Conservation (phyloP, 2,329 filamentous ascomycete species). For the Pestalotiopsis sp. region DNA sequence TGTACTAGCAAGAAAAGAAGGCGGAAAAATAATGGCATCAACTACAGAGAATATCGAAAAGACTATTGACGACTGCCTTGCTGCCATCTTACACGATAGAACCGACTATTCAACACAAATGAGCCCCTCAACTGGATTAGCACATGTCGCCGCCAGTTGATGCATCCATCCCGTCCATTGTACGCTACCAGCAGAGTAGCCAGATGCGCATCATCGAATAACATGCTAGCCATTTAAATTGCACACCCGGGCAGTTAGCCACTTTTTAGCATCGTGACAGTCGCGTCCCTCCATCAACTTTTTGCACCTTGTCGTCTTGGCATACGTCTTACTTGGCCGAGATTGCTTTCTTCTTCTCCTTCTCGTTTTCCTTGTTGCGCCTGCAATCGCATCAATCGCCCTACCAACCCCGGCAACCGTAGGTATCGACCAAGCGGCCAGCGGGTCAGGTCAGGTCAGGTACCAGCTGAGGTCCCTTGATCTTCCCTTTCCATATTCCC, state of each 20-base stretch:
- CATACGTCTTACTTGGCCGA: constrained; percentile 10
- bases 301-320: constrained; percentile 10
- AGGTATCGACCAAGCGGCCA: neutral
- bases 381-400: neutral
- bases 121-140: too few species aligned
- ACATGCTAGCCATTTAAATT: constrained; percentile 5
- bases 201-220: neutral
- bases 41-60: too few species aligned
- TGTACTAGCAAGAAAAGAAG: too few species aligned
- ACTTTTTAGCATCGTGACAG: constrained; percentile 2
- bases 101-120: too few species aligned
- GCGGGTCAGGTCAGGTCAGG: neutral
- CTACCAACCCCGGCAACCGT: constrained; percentile 3
- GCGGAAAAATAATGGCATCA: too few species aligned
- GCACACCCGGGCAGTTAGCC: neutral
- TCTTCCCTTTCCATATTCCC: neutral
- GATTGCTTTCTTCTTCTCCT: neutral
- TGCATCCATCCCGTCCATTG: neutral
- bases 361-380: neutral
- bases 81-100: too few species aligned
- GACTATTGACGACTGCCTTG: too few species aligned
- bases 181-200: neutral
- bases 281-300: neutral
- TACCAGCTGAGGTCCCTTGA: neutral
- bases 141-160: too few species aligned